These are phyloP conservation scores for Aspergillus bridgeri DNA, from an alignment of 495 filamentous ascomycete species.

Conservation along the genomic window DNA sequence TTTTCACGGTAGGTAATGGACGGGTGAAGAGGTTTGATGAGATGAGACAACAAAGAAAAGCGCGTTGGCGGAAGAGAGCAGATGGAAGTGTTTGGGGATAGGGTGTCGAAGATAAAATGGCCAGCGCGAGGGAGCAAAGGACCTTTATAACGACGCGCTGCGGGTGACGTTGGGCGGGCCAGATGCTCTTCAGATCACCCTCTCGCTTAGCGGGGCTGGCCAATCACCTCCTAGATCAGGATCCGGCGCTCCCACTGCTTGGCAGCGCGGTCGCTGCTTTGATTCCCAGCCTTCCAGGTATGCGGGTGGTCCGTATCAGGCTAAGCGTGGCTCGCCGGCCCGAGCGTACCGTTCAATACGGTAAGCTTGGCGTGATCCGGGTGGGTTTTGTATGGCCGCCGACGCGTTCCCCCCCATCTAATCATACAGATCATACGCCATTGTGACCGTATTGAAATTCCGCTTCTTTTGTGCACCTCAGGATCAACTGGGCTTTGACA, in stretches of 20 bases:
- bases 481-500: conserved; percentile 45
- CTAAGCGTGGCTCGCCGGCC: conserved; percentile 28
- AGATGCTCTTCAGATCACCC: conserved; percentile 46
- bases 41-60: background rate
- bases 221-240: conserved; percentile 41
- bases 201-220: conserved; percentile 46
- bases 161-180: conserved; percentile 42
- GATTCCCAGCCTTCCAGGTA: conserved; percentile 15
- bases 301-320: conserved; percentile 26
- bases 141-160: conserved; percentile 47
- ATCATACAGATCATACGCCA: conserved; percentile 51
- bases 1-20: conserved; percentile 61
- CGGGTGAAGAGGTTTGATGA: background rate
- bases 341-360: conserved; percentile 17
- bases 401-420: conserved; percentile 31
- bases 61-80: conserved; percentile 15
- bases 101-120: conserved; percentile 28
- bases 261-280: conserved; percentile 11
- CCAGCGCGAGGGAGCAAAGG: conserved; percentile 32
- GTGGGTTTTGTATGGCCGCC: conserved; percentile 12
- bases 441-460: conserved; percentile 50
- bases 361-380: conserved; percentile 21
- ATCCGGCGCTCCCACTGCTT: conserved; percentile 14
- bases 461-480: conserved; percentile 38
- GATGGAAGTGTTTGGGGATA: conserved; percentile 19